phyloP scores from a whole-genome alignment of 305 asterid species.

The Fraxinus angustifolia region DNA sequence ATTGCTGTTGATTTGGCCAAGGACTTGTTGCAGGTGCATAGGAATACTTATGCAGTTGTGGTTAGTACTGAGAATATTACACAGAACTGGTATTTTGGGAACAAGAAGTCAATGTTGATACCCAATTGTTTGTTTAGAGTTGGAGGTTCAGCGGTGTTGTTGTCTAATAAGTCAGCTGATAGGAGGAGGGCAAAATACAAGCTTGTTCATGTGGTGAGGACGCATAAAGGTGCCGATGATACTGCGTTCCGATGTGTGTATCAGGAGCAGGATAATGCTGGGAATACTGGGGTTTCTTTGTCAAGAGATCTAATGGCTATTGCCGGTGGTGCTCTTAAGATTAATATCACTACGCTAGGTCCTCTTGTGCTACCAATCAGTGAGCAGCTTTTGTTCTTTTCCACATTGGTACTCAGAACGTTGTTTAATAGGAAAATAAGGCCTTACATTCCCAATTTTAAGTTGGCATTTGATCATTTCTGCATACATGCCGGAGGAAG shows the following conservation, averaged over 20 bases:
- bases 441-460: slow-evolving; percentile 84
- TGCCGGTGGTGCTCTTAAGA: slow-evolving; percentile 76
- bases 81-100: slow-evolving; percentile 79
- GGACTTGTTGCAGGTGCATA: slow-evolving; percentile 67
- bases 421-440: slow-evolving; percentile 54
- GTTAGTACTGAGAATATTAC: slow-evolving; percentile 79
- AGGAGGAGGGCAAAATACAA: slow-evolving; percentile 59
- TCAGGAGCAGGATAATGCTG: slow-evolving; percentile 62
- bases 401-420: slow-evolving; percentile 57
- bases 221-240: slow-evolving; percentile 77
- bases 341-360: slow-evolving; percentile 72
- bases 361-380: slow-evolving; percentile 79
- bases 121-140: slow-evolving; percentile 82
- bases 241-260: slow-evolving; percentile 71
- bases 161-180: slow-evolving; percentile 60
- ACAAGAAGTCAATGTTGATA: slow-evolving; percentile 71
- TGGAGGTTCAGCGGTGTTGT: slow-evolving; percentile 66
- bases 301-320: slow-evolving; percentile 86
- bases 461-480: slow-evolving; percentile 84
- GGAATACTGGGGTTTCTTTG: slow-evolving; percentile 69
- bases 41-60: slow-evolving; percentile 72
- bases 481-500: slow-evolving; percentile 88
- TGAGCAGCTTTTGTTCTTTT: slow-evolving; percentile 71
- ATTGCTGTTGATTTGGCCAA: slow-evolving; percentile 70
- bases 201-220: slow-evolving; percentile 75